phyloP scores from a whole-genome alignment of 192 early-diverging fungal genomes.

The Coemansia sp. region DNA sequence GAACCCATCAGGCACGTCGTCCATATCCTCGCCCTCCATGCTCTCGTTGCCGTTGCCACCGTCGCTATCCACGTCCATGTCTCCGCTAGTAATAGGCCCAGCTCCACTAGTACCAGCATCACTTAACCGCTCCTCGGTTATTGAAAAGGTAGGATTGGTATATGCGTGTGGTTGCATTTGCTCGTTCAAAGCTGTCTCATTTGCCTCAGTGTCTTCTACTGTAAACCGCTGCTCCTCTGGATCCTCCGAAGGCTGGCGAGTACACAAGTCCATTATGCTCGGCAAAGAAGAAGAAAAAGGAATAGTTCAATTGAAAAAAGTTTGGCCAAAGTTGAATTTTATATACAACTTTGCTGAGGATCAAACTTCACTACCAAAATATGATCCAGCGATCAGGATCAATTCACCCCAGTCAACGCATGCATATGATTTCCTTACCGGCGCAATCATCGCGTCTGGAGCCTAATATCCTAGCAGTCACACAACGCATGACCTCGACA shows the following conservation, averaged over 20 bases:
- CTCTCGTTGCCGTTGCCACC: conserved; percentile 10
- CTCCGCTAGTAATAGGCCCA: not conserved
- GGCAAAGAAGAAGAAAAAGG: not conserved
- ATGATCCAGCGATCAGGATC: not conserved
- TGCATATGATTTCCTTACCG: not conserved
- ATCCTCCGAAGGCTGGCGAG: not conserved
- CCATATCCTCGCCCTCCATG: conserved; percentile 14
- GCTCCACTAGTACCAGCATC: not conserved
- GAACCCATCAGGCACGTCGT: conserved; percentile 22
- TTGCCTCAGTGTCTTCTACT: not conserved
- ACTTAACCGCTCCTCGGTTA: not conserved
- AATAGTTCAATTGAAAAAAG: not conserved
- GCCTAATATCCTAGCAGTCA: not conserved
- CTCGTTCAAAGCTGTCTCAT: not conserved
- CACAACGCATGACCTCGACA: too few relatives aligned
- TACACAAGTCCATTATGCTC: conserved; percentile 1
- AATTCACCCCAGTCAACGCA: not conserved
- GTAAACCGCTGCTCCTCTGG: not conserved
- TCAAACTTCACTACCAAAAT: not conserved
- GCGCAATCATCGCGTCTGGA: not conserved
- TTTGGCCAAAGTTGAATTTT: not conserved
- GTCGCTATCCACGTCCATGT: conserved; percentile 5
- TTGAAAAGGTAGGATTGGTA: not conserved
- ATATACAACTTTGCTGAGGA: not conserved
- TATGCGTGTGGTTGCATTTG: not conserved